Evolutionary conservation across 805 yeast species (phyloP).

Genomic region (Ogataea zsoltii): DNA sequence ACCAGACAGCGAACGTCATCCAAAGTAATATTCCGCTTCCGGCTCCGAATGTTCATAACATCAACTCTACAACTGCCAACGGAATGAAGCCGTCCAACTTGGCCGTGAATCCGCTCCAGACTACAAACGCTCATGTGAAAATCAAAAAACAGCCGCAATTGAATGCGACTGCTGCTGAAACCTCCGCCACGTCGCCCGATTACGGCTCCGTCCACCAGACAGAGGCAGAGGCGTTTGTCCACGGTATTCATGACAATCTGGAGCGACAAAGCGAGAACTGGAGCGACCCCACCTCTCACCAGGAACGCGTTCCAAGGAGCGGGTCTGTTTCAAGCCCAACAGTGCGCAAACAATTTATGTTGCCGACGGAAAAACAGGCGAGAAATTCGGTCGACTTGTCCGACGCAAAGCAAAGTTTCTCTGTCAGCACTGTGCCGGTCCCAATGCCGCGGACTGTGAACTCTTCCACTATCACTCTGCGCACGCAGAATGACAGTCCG

Average conservation of each 20-base stretch:
- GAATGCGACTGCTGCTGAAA: constrained; percentile 5
- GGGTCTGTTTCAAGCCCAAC: constrained; percentile 4
- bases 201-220: constrained; percentile 41
- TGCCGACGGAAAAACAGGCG: constrained; percentile 18
- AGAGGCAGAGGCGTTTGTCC: constrained; percentile 44
- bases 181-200: constrained; percentile 8
- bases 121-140: constrained; percentile 64
- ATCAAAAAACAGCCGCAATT: constrained; percentile 58
- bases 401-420: constrained; percentile 16
- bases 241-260: constrained; percentile 36
- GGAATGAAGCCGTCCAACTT: constrained; percentile 58
- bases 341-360: constrained; percentile 18
- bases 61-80: constrained; percentile 30
- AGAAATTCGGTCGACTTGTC: constrained; percentile 28
- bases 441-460: not conserved
- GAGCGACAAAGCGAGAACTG: constrained; percentile 16
- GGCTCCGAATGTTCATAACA: constrained; percentile 5
- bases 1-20: not conserved
- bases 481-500: constrained; percentile 5
- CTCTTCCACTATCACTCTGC: not conserved
- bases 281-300: constrained; percentile 1
- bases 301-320: not conserved
- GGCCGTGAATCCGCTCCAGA: constrained; percentile 69
- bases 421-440: constrained; percentile 2
- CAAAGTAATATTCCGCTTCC: constrained; percentile 11